Conservation (phyloP, 352 stramenopile species). For the Phytophthora sojae region DNA sequence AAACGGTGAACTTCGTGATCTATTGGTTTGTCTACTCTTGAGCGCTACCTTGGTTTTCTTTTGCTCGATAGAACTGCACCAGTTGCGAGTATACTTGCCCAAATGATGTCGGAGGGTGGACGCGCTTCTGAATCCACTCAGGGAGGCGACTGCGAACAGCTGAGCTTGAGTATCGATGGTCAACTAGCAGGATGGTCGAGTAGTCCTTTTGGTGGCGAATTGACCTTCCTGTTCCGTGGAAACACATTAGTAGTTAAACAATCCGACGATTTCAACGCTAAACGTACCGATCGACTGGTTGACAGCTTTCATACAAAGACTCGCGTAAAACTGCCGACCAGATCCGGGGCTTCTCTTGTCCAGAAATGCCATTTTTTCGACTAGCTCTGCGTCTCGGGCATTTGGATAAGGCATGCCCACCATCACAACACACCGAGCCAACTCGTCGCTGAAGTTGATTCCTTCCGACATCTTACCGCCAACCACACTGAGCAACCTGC, state of each 20-base stretch:
- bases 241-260: conserved; percentile 14
- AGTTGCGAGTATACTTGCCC: conserved; percentile 78
- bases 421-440: conserved; percentile 97
- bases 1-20: conserved; percentile 19
- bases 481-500: conserved; percentile 95
- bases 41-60: conserved; percentile 28
- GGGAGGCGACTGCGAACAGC: conserved; percentile 72
- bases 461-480: conserved; percentile 99
- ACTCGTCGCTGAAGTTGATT: conserved; percentile 99
- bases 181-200: conserved; percentile 96
- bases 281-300: conserved; percentile 98
- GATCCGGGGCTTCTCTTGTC: conserved; percentile 69
- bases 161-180: conserved; percentile 92
- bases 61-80: conserved; percentile 80
- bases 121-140: conserved; percentile 84
- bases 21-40: conserved; percentile 26
- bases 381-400: conserved; percentile 94
- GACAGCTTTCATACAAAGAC: conserved; percentile 98
- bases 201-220: conserved; percentile 99
- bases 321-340: conserved; percentile 96
- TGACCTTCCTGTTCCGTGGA: conserved; percentile 72
- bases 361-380: conserved; percentile 97
- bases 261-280: neutral
- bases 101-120: conserved; percentile 71
- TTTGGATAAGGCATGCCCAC: conserved; percentile 99